Conservation (phyloP, 2,329 filamentous ascomycete species). For the Stemphylium vesicarium region DNA sequence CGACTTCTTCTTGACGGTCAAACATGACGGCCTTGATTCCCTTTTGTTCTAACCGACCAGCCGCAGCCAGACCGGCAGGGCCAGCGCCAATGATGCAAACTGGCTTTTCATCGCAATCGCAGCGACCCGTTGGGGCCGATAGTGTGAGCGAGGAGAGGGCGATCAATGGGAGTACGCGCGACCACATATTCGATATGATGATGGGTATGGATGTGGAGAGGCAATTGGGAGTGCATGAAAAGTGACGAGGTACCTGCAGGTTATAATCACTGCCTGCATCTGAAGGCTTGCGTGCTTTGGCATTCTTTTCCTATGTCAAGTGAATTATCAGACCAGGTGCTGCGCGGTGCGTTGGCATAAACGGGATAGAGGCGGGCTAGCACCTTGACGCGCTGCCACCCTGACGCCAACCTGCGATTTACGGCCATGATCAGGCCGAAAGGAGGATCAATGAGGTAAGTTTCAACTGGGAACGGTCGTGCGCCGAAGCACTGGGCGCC, state of each 20-base stretch:
- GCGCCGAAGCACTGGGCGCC: conserved; percentile 35
- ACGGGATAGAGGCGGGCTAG: conserved; percentile 28
- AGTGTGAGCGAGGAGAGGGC: conserved; percentile 29
- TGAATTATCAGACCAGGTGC: conserved; percentile 30
- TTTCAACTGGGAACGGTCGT: conserved; percentile 29
- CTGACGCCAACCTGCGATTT: conserved; percentile 35
- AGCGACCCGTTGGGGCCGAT: conserved; percentile 34
- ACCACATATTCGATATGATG: conserved; percentile 23
- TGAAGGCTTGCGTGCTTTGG: conserved; percentile 15
- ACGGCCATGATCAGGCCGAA: conserved; percentile 29
- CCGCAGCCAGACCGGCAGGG: conserved; percentile 45
- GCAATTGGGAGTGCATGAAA: conserved; percentile 13
- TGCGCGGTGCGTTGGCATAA: conserved; percentile 47
- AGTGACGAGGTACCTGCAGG: conserved; percentile 30
- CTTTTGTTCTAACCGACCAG: conserved; percentile 41
- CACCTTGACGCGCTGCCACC: conserved; percentile 28
- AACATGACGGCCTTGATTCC: conserved; percentile 47
- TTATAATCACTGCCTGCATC: conserved; percentile 30
- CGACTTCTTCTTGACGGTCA: conserved; percentile 44
- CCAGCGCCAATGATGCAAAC: conserved; percentile 50
- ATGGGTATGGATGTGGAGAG: not conserved
- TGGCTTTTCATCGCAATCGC: conserved; percentile 32
- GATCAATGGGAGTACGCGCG: conserved; percentile 30
- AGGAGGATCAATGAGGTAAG: conserved; percentile 25
- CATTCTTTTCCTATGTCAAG: conserved; percentile 12